A percentile compares a stretch with the other conserved stretches of the same genome.
These are phyloP conservation scores for Endoconidiophora laricicola DNA, from an alignment of 2,329 filamentous ascomycete species.

Conservation along the genomic window DNA sequence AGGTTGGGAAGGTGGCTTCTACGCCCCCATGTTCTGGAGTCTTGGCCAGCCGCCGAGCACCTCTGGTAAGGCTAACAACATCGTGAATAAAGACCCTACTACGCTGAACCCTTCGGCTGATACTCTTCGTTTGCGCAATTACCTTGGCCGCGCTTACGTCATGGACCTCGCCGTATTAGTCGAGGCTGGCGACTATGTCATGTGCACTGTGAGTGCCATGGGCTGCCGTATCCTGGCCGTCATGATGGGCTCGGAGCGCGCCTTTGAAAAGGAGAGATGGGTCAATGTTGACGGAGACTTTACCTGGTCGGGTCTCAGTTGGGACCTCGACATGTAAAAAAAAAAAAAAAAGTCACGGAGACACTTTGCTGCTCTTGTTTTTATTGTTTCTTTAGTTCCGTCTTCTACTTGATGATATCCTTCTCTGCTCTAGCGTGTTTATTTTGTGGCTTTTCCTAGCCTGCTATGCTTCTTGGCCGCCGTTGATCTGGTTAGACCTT, in stretches of 20 bases:
- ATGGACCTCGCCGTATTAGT: constrained; percentile 64
- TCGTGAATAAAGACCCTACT: constrained; percentile 21
- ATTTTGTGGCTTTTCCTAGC: not conserved
- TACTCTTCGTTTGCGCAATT: constrained; percentile 51
- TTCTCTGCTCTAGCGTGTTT: not conserved
- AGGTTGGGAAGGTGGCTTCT: constrained; percentile 84
- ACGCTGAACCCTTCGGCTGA: constrained; percentile 26
- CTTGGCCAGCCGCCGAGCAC: constrained; percentile 38
- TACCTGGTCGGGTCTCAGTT: constrained; percentile 37
- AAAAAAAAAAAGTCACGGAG: not conserved
- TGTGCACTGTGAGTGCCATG: constrained; percentile 60
- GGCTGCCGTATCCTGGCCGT: constrained; percentile 62
- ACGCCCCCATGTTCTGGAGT: constrained; percentile 64
- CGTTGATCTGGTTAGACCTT: not conserved
- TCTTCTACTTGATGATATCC: not conserved
- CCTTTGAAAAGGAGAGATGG: constrained; percentile 46
- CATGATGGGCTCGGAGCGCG: constrained; percentile 72
- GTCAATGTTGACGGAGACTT: constrained; percentile 62
- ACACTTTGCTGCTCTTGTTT: constrained; percentile 3
- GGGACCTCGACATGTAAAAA: constrained; percentile 14
- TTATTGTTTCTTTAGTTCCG: constrained; percentile 5
- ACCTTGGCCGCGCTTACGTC: constrained; percentile 66
- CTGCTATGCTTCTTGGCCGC: not conserved
- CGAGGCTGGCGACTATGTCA: constrained; percentile 47
- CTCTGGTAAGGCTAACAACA: constrained; percentile 20